phyloP scores from a whole-genome alignment of 2,329 filamentous ascomycete species.

The Cryphonectria radicalis region DNA sequence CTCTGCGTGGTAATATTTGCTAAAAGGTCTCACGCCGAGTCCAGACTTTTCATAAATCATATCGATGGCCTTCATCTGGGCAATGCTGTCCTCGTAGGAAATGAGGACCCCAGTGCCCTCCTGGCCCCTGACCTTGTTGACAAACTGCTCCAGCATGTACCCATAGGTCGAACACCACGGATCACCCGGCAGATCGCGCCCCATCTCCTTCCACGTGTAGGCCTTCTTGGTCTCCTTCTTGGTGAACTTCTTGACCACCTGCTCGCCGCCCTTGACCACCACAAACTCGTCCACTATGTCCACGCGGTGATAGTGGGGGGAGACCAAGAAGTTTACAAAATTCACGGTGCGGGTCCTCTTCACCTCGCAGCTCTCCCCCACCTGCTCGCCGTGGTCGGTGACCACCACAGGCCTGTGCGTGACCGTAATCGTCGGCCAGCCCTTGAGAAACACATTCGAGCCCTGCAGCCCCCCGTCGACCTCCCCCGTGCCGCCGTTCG shows the following conservation, averaged over 20 bases:
- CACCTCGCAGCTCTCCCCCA: constrained; percentile 34
- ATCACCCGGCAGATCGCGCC: constrained; percentile 38
- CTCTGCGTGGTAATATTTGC: constrained; percentile 9
- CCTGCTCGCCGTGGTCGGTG: constrained; percentile 30
- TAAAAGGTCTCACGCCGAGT: constrained; percentile 31
- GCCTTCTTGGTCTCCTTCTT: constrained; percentile 38
- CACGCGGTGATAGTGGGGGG: constrained; percentile 41
- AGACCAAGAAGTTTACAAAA: constrained; percentile 37
- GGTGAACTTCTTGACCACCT: constrained; percentile 34
- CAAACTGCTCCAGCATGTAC: constrained; percentile 54
- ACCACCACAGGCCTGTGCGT: constrained; percentile 34
- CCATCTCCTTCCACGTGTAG: constrained; percentile 42
- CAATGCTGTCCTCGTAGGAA: constrained; percentile 46
- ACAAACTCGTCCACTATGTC: constrained; percentile 42
- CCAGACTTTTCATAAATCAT: constrained; percentile 48
- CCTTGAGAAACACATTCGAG: constrained; percentile 27
- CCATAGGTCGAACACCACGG: constrained; percentile 50
- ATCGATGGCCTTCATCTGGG: constrained; percentile 52
- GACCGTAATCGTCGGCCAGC: constrained; percentile 28
- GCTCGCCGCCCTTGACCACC: constrained; percentile 34
- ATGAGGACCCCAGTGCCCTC: constrained; percentile 46
- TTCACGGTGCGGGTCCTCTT: constrained; percentile 36
- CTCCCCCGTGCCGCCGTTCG: constrained; percentile 43
- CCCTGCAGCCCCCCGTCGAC: constrained; percentile 37
- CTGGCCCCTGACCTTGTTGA: constrained; percentile 47